A percentile compares a stretch with the other conserved stretches of the same genome.
Evolutionary conservation across 2,329 filamentous ascomycete species (phyloP).

Genomic region (Teratosphaeria zuluensis): DNA sequence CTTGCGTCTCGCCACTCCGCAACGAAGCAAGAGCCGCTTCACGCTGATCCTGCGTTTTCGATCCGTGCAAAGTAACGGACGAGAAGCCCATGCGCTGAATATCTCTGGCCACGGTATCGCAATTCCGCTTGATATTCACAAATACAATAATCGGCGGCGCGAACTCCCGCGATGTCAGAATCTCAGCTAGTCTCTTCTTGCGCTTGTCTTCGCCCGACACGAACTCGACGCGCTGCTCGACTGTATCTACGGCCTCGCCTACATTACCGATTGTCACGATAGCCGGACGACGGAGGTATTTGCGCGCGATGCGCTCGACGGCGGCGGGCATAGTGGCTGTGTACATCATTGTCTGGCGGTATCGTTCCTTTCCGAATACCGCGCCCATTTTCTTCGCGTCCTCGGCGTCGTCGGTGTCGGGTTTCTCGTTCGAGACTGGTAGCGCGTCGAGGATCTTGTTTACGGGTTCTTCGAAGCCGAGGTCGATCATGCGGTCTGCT

Average conservation of each 20-base stretch:
- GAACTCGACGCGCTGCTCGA: slow-evolving; percentile 94
- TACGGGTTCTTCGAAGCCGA: slow-evolving; percentile 94
- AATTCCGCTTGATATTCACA: slow-evolving; percentile 99
- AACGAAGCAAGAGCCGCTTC: slow-evolving; percentile 84
- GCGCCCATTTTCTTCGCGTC: slow-evolving; percentile 77
- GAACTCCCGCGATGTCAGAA: slow-evolving; percentile 72
- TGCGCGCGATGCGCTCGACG: slow-evolving; percentile 92
- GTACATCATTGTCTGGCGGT: slow-evolving; percentile 99
- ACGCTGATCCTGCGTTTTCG: slow-evolving; percentile 95
- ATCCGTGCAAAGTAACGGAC: slow-evolving; percentile 82
- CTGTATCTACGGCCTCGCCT: slow-evolving; percentile 92
- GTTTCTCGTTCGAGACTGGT: slow-evolving; percentile 87
- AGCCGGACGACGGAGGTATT: slow-evolving; percentile 86
- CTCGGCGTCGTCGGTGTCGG: slow-evolving; percentile 86
- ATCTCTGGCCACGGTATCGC: slow-evolving; percentile 85
- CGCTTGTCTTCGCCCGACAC: slow-evolving; percentile 84
- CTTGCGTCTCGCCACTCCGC: slow-evolving; percentile 67
- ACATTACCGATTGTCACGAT: slow-evolving; percentile 90
- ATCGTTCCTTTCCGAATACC: slow-evolving; percentile 65
- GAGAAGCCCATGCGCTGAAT: slow-evolving; percentile 91
- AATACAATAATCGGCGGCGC: slow-evolving; percentile 92
- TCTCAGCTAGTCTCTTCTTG: slow-evolving; percentile 91
- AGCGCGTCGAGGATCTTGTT: slow-evolving; percentile 96
- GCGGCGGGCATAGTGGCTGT: slow-evolving; percentile 93
- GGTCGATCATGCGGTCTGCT: slow-evolving; percentile 97